phyloP scores from a whole-genome alignment of 2,329 filamentous ascomycete genomes.

The Penicillium janthinellum region DNA sequence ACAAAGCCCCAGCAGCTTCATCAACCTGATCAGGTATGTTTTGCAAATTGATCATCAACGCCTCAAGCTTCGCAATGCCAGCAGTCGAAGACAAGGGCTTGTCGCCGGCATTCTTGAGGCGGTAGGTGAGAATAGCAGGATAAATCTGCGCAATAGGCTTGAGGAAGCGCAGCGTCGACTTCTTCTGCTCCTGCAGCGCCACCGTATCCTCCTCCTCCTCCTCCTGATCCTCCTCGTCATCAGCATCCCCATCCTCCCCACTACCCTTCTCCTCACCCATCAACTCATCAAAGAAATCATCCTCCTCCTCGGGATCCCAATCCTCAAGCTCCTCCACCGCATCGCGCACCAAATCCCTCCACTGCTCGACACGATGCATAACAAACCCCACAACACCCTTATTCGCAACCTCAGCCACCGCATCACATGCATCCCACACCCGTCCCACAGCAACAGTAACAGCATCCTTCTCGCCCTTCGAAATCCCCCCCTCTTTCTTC shows the following conservation, averaged over 20 bases:
- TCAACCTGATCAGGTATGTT: constrained; percentile 46
- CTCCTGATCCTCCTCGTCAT: constrained; percentile 25
- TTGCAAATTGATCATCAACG: constrained; percentile 36
- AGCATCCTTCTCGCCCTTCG: constrained; percentile 49
- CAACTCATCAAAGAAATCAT: constrained; percentile 53
- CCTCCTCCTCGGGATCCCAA: constrained; percentile 74
- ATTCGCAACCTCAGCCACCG: constrained; percentile 63
- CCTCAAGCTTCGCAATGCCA: constrained; percentile 37
- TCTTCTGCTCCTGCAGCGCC: constrained; percentile 44
- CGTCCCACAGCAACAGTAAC: constrained; percentile 71
- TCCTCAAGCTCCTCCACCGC: constrained; percentile 83
- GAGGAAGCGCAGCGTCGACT: constrained; percentile 44
- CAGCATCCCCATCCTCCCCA: constrained; percentile 15
- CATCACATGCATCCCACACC: constrained; percentile 82
- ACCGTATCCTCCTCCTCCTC: constrained; percentile 33
- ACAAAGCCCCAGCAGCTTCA: constrained; percentile 50
- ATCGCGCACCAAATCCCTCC: constrained; percentile 75
- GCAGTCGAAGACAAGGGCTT: constrained; percentile 18
- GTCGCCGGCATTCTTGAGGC: constrained; percentile 39
- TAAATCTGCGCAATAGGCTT: constrained; percentile 48
- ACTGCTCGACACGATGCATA: constrained; percentile 71
- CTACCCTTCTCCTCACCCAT: constrained; percentile 29
- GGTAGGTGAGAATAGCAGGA: constrained; percentile 45
- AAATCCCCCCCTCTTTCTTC: constrained; percentile 32
- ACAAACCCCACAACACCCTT: constrained; percentile 72